These are phyloP conservation scores for Closterium sp. DNA, from an alignment of 139 green algal genomes.

Conservation along the genomic window DNA sequence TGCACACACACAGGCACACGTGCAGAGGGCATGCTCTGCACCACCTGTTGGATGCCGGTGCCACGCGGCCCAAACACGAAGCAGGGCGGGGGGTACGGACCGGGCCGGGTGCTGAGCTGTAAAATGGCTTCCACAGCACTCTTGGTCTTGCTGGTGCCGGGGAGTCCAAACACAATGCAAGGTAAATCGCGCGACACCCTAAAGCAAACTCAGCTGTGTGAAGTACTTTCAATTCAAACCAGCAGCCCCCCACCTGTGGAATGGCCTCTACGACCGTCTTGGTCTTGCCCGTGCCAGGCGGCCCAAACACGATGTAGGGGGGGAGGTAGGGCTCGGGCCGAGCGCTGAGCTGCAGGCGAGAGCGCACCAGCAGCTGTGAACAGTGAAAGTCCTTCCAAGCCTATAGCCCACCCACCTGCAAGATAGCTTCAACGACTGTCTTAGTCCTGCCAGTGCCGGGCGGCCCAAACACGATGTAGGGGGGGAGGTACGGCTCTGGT, in stretches of 20 bases:
- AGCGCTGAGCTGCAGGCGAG: not conserved
- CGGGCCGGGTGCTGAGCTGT: too few species aligned
- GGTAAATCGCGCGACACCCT: not conserved
- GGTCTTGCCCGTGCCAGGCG: not conserved
- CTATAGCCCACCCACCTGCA: too few species aligned
- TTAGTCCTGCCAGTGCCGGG: too few species aligned
- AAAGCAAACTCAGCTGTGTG: too few species aligned
- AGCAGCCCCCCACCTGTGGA: not conserved
- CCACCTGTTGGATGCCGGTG: too few species aligned
- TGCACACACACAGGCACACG: slow-evolving; percentile 10
- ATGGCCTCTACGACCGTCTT: not conserved
- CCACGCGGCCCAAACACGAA: too few species aligned
- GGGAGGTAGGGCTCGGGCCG: not conserved
- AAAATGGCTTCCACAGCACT: not conserved
- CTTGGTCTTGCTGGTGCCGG: not conserved
- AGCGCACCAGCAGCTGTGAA: not conserved
- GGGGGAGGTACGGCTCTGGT: too few species aligned
- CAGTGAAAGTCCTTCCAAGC: too few species aligned
- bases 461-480: not conserved
- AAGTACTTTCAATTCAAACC: too few species aligned
- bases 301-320: not conserved
- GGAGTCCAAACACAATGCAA: not conserved
- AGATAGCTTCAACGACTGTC: too few species aligned
- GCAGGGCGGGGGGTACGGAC: too few species aligned
- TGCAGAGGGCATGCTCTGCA: not conserved